Evolutionary conservation across 345 rosid genomes (phyloP), one percentile per base, ranked within the genome.

Genomic region (Camelina hispida): DNA sequence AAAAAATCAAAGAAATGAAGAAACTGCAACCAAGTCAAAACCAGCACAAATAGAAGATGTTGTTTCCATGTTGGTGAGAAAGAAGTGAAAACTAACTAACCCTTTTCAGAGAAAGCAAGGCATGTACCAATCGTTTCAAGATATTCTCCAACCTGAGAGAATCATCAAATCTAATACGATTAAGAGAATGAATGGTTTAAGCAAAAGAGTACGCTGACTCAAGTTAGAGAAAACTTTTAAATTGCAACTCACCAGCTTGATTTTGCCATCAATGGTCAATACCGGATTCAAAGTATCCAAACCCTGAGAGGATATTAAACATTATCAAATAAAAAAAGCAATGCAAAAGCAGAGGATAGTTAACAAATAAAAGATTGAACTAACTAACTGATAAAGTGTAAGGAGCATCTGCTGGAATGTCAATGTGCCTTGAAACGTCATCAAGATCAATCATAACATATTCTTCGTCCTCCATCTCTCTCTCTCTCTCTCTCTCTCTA

Each of bases 111-210:
- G 77, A 86, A 83, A 68, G 79, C 80, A 74, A 86, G 77, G 69
- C 85, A 83, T 20, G 90, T 86, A 23, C 93, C 93, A 25, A 86
- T 79, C 9, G 93, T 86, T 68, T 88, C 90, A 20, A 81, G 78
- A n/a, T 86, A 86, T 12, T 84, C 85, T 75, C 90, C 90, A 68
- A 84, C 82, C 89, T 87, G 13, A 11, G 9, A 48, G 17, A 48
- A 48, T 8, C 3, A 62, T 73, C 25, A 64, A 22, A 32, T 9
- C 47, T 50, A 17, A 60, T 28, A 15, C 16, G 9, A 78, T 7
- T 25, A 22, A 23, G 15, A 17, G 40, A 4, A 28, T 28, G 30
- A 28, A 28, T 28, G 43, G 30, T 25, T 59, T 9, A 46, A 52
- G 69, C 42, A 62, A 38, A 38, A 23, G 13, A 23, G 50, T 17